phyloP scores from a whole-genome alignment of 2,329 filamentous ascomycete species.

The Colletotrichum tabaci region DNA sequence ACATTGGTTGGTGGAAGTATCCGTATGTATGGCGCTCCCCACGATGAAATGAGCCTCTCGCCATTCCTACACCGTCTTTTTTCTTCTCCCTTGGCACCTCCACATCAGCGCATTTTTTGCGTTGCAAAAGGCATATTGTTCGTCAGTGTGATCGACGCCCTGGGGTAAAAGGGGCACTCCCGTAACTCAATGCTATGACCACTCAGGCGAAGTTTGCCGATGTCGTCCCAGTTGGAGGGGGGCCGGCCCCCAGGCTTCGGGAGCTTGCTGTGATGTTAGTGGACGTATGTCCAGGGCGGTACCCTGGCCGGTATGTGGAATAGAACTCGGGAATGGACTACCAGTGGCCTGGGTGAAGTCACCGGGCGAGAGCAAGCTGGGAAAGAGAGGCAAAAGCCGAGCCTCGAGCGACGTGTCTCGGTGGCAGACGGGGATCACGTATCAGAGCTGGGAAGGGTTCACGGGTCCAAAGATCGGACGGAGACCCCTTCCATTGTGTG shows the following conservation, averaged over 20 bases:
- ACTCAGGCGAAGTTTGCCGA: constrained; percentile 20
- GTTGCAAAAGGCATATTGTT: constrained; percentile 1
- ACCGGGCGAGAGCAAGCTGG: not conserved
- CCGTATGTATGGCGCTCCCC: constrained; percentile 14
- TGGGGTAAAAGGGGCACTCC: constrained; percentile 34
- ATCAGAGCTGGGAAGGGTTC: constrained; percentile 15
- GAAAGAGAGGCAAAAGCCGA: constrained; percentile 19
- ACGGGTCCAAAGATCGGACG: constrained; percentile 24
- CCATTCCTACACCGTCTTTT: constrained; percentile 29
- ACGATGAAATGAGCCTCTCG: constrained; percentile 5
- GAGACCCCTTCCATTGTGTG: not conserved
- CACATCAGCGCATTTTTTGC: constrained; percentile 23
- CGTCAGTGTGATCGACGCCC: constrained; percentile 25
- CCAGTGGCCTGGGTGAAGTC: constrained; percentile 5
- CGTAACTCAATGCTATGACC: constrained; percentile 38
- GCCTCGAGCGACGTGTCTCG: constrained; percentile 30
- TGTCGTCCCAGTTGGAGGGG: constrained; percentile 5
- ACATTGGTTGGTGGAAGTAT: constrained; percentile 28
- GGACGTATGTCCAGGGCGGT: constrained; percentile 4
- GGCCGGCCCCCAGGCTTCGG: not conserved
- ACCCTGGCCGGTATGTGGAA: constrained; percentile 29
- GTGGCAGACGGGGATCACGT: constrained; percentile 15
- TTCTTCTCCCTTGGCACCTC: constrained; percentile 18
- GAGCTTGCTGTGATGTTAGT: no score
- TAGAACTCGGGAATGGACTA: not conserved